Percentiles rank a stretch among this genome's conserved stretches.
These are phyloP conservation scores for Euphorbia tirucalli DNA, from an alignment of 345 rosid genomes.

Conservation along the genomic window DNA sequence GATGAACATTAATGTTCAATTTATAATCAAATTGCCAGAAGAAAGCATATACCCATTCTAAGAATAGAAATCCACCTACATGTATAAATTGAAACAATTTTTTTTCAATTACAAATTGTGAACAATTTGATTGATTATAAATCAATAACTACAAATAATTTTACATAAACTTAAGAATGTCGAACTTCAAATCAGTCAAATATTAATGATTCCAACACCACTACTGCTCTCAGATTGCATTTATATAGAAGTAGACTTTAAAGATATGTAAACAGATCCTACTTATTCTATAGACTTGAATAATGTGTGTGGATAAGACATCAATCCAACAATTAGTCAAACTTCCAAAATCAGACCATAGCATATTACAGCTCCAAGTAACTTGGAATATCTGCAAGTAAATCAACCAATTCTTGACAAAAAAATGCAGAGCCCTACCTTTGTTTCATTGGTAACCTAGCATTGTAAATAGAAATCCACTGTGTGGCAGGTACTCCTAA, in stretches of 20 bases:
- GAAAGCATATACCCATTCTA: not conserved
- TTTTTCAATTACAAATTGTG: not conserved
- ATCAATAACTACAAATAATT: not conserved
- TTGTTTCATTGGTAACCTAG: conserved; percentile 37
- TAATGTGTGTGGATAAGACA: not conserved
- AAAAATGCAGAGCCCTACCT: conserved; percentile 15
- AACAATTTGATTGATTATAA: not conserved
- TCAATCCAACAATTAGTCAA: not conserved
- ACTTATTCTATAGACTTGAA: not conserved
- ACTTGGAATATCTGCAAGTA: not conserved
- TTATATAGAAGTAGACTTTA: too few species aligned
- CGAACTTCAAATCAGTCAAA: not conserved
- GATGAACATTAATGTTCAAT: too few species aligned
- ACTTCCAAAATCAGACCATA: not conserved
- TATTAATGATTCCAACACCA: not conserved
- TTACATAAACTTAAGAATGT: not conserved
- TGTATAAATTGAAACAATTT: not conserved
- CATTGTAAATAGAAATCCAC: conserved; percentile 36
- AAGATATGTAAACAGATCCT: not conserved
- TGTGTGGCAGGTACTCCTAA: conserved; percentile 38
- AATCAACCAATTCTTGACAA: not conserved
- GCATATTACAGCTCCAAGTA: not conserved
- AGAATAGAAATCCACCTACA: not conserved
- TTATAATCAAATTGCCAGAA: not conserved
- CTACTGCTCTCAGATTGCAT: too few species aligned